Evolutionary conservation across 768 basidiomycete species (phyloP), one percentile per base, ranked within the genome.

Genomic region (Dentipellis fragilis): DNA sequence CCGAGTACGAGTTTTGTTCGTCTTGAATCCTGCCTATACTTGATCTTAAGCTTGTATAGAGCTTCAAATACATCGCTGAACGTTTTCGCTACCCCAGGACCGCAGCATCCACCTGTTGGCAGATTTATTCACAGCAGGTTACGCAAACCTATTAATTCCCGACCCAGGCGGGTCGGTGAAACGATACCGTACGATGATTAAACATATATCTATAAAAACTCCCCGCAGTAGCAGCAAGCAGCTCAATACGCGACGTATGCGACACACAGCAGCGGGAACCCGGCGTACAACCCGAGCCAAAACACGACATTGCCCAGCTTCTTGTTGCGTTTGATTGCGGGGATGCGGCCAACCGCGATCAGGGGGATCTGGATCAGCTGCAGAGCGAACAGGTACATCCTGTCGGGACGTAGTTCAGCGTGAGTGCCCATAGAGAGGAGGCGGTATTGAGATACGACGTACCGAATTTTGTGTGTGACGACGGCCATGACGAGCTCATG

Each of bases 401-500:
- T 89, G 37, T 17, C 21, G 35, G 40, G 22, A 4, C 21, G 17
- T 22, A 23, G 10, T 17, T 62, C 23, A 57, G 46, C 36, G 38
- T 46, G 11, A 29, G 29, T 29, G 23, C n/a, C 17, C 14, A 46
- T 9, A 9, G 29, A 12, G 0, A 29, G 29, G 6, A n/a, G n/a
- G 17, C 39, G 10, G 6, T n/a, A n/a, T n/a, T n/a, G n/a, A n/a
- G 48, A 11, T 8, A 21, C 53, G n/a, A 68, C 83, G 29, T 59
- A 87, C 89, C 88, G 75, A 57, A 98, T 77, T 75, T 99, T 99
- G 65, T 87, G 82, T 19, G 91, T 93, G 12, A 97, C 95, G 54
- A 98, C 79, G 2, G 85, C 83, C 96, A 99, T 99, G 55, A 98
- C 93, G 34, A 99, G 75, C 67, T 98, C 96, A 63, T 99, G 95